phyloP scores from a whole-genome alignment of 1,139 yeast species.

The Candida sanyaensis region DNA sequence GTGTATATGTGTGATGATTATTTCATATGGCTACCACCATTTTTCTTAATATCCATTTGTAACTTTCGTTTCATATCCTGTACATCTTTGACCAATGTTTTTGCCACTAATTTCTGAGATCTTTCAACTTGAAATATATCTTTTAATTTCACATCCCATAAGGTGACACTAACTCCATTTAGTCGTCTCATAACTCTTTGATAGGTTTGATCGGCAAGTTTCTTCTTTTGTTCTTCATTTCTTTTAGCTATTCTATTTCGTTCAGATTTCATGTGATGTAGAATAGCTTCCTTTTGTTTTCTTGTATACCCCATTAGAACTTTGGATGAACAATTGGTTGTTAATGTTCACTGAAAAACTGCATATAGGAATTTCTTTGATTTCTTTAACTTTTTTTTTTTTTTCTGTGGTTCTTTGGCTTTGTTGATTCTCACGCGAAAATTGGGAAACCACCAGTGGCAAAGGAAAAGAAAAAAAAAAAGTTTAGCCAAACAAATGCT shows the following conservation, averaged over 20 bases:
- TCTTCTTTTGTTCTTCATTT: slow-evolving; percentile 19
- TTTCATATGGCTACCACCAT: background rate
- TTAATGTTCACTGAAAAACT: background rate
- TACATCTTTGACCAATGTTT: slow-evolving; percentile 32
- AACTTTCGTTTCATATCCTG: slow-evolving; percentile 16
- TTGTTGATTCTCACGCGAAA: background rate
- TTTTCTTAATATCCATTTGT: background rate
- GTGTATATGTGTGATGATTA: background rate
- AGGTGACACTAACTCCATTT: slow-evolving; percentile 42
- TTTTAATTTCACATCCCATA: slow-evolving; percentile 39
- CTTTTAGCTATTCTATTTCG: slow-evolving; percentile 20
- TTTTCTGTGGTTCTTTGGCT: background rate
- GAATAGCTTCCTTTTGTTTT: slow-evolving; percentile 38
- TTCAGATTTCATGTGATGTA: slow-evolving; percentile 26
- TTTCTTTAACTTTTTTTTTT: background rate
- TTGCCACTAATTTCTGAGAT: slow-evolving; percentile 32
- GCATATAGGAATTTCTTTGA: background rate
- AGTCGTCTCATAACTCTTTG: slow-evolving; percentile 34
- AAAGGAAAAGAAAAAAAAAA: background rate
- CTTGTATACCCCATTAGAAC: slow-evolving; percentile 26
- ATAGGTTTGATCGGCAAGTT: slow-evolving; percentile 20
- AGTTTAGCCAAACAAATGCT: background rate
- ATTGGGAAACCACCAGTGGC: background rate
- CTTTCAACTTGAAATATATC: slow-evolving; percentile 48
- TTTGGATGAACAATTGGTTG: background rate